Conservation (phyloP, 139 green algal genomes). For the Chlamydomonas applanata region DNA sequence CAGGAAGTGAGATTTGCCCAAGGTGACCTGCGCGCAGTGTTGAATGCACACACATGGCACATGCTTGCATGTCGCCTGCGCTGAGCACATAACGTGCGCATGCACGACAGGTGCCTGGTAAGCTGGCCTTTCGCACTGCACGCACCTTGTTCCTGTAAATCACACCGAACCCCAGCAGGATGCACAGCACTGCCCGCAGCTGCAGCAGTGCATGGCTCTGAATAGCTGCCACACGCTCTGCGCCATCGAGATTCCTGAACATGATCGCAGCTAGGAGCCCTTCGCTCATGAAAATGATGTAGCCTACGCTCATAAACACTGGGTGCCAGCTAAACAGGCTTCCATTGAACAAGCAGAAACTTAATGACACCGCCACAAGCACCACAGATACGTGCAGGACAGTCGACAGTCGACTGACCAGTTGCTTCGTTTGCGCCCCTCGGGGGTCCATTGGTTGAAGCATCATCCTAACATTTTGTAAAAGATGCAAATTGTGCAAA, state of each 20-base stretch:
- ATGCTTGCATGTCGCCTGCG: too few species aligned
- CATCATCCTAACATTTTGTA: too few species aligned
- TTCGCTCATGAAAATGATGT: conserved; percentile 43
- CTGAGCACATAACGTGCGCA: too few species aligned
- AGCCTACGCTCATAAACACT: conserved; percentile 14
- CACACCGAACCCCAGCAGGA: conserved; percentile 47
- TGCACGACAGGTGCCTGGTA: neutral
- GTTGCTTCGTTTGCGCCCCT: too few species aligned
- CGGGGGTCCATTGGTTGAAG: too few species aligned
- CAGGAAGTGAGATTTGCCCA: conserved; percentile 39
- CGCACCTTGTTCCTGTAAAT: conserved; percentile 65
- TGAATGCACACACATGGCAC: neutral
- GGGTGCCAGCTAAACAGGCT: too few species aligned
- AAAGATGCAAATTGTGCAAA: too few species aligned
- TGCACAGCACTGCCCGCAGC: conserved; percentile 26
- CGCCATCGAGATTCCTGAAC: conserved; percentile 33
- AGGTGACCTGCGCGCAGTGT: conserved; percentile 32
- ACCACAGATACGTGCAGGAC: too few species aligned
- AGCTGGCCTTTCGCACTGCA: neutral
- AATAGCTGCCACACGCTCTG: conserved; percentile 37
- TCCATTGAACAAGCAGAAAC: too few species aligned
- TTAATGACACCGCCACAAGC: too few species aligned
- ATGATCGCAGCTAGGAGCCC: conserved; percentile 19
- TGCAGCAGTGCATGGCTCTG: conserved; percentile 41
- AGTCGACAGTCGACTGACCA: too few species aligned